These are phyloP conservation scores for Rhizophlyctis rosea DNA, from an alignment of 192 early-diverging fungal species.

Conservation along the genomic window DNA sequence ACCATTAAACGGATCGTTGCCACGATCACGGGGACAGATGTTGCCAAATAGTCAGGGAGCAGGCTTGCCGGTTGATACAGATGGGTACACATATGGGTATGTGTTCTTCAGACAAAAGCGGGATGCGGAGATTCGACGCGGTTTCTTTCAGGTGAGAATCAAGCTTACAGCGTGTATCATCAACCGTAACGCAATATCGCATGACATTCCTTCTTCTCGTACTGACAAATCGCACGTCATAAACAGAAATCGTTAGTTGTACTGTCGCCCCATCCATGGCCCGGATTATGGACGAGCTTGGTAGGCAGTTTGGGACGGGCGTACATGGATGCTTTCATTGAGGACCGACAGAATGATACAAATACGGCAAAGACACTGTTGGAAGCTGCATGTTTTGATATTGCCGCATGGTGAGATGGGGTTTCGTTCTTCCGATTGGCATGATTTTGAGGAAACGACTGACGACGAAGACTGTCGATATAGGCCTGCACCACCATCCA, in stretches of 20 bases:
- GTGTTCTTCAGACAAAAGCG: slow-evolving; percentile 92
- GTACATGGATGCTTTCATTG: slow-evolving; percentile 68
- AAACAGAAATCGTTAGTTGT: slow-evolving; percentile 78
- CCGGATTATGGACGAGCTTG: slow-evolving; percentile 78
- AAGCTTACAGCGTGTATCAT: background rate
- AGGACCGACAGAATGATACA: slow-evolving; percentile 17
- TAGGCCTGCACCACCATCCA: slow-evolving; percentile 46
- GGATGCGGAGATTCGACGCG: slow-evolving; percentile 79
- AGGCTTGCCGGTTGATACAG: slow-evolving; percentile 41
- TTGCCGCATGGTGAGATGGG: slow-evolving; percentile 63
- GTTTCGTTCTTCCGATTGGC: no score
- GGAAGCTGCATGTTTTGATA: slow-evolving; percentile 76
- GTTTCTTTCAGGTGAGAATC: slow-evolving; percentile 81
- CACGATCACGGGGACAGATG: slow-evolving; percentile 7
- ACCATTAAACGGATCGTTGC: no score
- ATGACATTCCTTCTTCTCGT: background rate
- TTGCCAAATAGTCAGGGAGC: slow-evolving; percentile 13
- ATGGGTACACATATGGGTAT: slow-evolving; percentile 75
- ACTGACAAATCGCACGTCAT: slow-evolving; percentile 6
- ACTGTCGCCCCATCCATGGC: slow-evolving; percentile 83
- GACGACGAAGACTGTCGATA: background rate
- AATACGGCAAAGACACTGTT: slow-evolving; percentile 46
- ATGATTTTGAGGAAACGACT: slow-evolving; percentile 11
- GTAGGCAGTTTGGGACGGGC: slow-evolving; percentile 72
- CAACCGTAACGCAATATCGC: background rate